A percentile compares a stretch with the other conserved stretches of the same genome.
Evolutionary conservation across 2,329 filamentous ascomycete species (phyloP).

Genomic region (Parascedosporium putredinis): DNA sequence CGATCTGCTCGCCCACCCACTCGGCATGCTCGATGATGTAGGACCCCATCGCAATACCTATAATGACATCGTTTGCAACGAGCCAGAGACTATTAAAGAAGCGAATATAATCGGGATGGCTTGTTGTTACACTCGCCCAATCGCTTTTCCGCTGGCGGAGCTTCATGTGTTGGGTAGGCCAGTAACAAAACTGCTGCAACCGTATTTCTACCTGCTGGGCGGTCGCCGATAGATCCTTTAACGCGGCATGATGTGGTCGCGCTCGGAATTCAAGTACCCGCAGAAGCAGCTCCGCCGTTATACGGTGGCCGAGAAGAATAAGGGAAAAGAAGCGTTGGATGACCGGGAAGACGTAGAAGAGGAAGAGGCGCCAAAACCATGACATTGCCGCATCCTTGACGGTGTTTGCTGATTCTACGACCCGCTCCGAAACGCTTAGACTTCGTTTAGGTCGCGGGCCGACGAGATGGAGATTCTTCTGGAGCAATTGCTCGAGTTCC

Average conservation of each 20-base stretch:
- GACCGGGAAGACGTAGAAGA: slow-evolving; percentile 68
- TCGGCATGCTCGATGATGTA: slow-evolving; percentile 93
- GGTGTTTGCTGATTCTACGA: slow-evolving; percentile 86
- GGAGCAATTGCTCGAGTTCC: slow-evolving; percentile 75
- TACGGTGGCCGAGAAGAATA: slow-evolving; percentile 66
- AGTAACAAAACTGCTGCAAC: slow-evolving; percentile 96
- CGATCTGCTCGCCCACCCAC: slow-evolving; percentile 73
- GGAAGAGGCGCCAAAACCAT: slow-evolving; percentile 60
- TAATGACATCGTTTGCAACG: slow-evolving; percentile 96
- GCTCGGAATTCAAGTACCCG: slow-evolving; percentile 75
- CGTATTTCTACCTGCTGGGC: slow-evolving; percentile 97
- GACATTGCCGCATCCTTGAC: slow-evolving; percentile 66
- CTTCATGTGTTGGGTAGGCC: slow-evolving; percentile 93
- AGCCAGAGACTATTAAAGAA: slow-evolving; percentile 99
- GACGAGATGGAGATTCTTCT: slow-evolving; percentile 81
- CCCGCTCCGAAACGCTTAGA: slow-evolving; percentile 85
- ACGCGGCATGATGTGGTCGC: slow-evolving; percentile 65
- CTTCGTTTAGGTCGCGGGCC: slow-evolving; percentile 71
- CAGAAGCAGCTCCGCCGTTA: slow-evolving; percentile 70
- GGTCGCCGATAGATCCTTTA: slow-evolving; percentile 93
- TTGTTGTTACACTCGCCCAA: slow-evolving; percentile 92
- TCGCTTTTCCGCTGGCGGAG: slow-evolving; percentile 80
- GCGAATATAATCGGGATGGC: slow-evolving; percentile 93
- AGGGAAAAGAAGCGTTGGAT: slow-evolving; percentile 65
- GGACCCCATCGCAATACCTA: slow-evolving; percentile 89